phyloP scores from a whole-genome alignment of 208 protist genomes.

The Porcisia deanei region DNA sequence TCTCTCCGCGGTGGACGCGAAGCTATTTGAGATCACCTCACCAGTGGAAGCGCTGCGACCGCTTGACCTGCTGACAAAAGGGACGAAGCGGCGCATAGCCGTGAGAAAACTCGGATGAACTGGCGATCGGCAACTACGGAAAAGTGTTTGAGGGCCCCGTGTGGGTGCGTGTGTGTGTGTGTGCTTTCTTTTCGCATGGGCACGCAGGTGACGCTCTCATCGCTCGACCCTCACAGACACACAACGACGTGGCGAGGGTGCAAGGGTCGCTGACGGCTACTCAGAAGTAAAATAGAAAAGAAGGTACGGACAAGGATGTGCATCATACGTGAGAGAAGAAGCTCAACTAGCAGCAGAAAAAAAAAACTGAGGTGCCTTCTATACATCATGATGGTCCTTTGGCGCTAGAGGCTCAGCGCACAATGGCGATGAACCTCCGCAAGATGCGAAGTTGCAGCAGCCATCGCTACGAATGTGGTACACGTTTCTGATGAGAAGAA shows the following conservation, averaged over 20 bases:
- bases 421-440: neutral
- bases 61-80: conserved; percentile 3
- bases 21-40: conserved; percentile 27
- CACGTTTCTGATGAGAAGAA: neutral
- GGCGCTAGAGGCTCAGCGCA: neutral
- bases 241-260: neutral
- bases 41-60: conserved; percentile 8
- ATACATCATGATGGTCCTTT: neutral
- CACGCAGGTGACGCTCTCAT: neutral
- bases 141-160: too few relatives aligned
- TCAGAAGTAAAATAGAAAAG: neutral
- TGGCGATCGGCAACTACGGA: neutral
- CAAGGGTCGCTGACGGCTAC: neutral
- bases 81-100: conserved; percentile 18
- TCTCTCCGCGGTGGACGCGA: conserved; percentile 3
- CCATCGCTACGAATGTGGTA: neutral
- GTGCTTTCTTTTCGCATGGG: neutral
- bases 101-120: neutral
- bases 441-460: neutral
- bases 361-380: neutral
- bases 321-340: neutral
- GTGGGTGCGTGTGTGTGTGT: too few relatives aligned
- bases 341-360: neutral
- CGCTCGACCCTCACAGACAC: neutral
- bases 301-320: neutral